These are phyloP conservation scores for maize (Zea mays) DNA, from an alignment of 176 grass and related monocot genomes.

Conservation along the genomic window Zm-B73-REFERENCE-NAM-5.0 NC_050105.1:4766501-4767000, in stretches of 20 bases:
- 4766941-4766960: conserved; percentile 42
- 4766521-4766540: no score
- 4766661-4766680: not conserved
- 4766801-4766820: conserved; percentile 90
- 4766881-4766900: no score
- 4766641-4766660: conserved; percentile 17
- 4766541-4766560: no score
- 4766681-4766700: not conserved
- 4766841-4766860: no score
- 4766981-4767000: conserved; percentile 92
- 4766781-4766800: conserved; percentile 88
- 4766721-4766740: no score
- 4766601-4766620: not conserved
- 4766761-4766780: conserved; percentile 52
- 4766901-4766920: no score
- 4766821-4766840: conserved; percentile 75
- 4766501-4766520: no score
- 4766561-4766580: no score
- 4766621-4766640: not conserved
- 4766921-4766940: no score
- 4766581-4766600: no score
- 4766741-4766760: conserved; percentile 11
- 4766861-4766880: no score
- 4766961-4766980: conserved; percentile 72
- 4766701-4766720: conserved; percentile 4